A percentile compares a stretch with the other conserved stretches of the same genome.
These are phyloP conservation scores for Haplosporangium sp. DNA, from an alignment of 371 early-diverging fungal species.

Conservation along the genomic window DNA sequence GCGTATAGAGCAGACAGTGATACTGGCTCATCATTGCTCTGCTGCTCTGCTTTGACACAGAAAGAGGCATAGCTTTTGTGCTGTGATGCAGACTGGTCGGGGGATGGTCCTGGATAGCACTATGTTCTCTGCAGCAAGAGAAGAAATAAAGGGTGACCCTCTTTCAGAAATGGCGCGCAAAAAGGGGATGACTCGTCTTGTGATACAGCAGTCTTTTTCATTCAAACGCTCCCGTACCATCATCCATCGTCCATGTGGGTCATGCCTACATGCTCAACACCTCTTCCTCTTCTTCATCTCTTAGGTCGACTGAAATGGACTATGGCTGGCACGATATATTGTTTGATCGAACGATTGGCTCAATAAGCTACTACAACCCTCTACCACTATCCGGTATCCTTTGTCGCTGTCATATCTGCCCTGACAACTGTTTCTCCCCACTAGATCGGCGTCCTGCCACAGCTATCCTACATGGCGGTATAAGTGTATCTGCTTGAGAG, in stretches of 20 bases:
- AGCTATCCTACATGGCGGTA: no score
- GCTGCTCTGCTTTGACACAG: not conserved
- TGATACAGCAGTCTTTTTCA: slow-evolving; percentile 11
- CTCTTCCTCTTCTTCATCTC: no score
- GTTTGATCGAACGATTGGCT: no score
- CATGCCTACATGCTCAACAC: no score
- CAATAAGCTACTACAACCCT: no score
- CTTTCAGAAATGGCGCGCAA: slow-evolving; percentile 17
- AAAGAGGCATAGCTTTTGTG: not conserved
- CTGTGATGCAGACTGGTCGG: not conserved
- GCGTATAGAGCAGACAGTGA: not conserved
- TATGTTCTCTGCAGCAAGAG: not conserved
- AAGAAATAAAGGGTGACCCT: slow-evolving; percentile 19
- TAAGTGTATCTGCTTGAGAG: no score
- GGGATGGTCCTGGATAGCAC: not conserved
- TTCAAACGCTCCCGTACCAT: not conserved
- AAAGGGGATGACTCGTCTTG: slow-evolving; percentile 31
- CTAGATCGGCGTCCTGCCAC: no score
- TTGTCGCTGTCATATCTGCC: no score
- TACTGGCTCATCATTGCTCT: not conserved
- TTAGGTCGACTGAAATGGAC: no score
- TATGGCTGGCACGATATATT: no score
- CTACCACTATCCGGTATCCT: no score
- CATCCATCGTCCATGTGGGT: not conserved
- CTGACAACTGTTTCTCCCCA: no score